Conservation (phyloP, 2,329 filamentous ascomycete species). For the Podosphaera aphanis region DNA sequence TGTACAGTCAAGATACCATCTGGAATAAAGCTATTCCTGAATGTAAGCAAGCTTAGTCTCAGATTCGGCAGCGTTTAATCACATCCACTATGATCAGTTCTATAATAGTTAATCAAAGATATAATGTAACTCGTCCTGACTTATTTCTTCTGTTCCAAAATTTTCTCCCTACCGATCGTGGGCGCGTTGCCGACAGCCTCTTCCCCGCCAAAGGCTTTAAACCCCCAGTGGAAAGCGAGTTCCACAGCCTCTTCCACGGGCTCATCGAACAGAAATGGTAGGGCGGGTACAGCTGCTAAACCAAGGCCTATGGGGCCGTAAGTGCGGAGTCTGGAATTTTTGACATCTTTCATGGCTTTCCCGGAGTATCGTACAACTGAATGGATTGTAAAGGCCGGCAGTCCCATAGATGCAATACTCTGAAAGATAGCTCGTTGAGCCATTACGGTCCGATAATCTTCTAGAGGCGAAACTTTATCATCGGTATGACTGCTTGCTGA, state of each 20-base stretch:
- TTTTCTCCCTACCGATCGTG: constrained; percentile 26
- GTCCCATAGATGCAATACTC: constrained; percentile 64
- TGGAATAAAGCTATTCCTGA: no score
- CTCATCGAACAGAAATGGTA: constrained; percentile 71
- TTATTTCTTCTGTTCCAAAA: constrained; percentile 15
- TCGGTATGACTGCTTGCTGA: constrained; percentile 4
- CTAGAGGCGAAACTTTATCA: constrained; percentile 39
- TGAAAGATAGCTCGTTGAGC: constrained; percentile 80
- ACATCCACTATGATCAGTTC: no score
- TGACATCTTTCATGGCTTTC: constrained; percentile 56
- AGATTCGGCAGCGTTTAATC: no score
- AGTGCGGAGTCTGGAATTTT: constrained; percentile 52
- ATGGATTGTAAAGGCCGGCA: constrained; percentile 13
- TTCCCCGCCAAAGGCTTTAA: constrained; percentile 45
- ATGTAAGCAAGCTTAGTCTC: no score
- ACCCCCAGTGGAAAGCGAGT: constrained; percentile 67
- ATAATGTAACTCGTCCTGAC: neutral
- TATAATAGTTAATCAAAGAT: no score
- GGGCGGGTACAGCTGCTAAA: constrained; percentile 52
- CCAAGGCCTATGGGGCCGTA: constrained; percentile 82
- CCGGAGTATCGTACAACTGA: constrained; percentile 80
- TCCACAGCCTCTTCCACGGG: constrained; percentile 84
- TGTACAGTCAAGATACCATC: no score
- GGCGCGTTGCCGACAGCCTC: constrained; percentile 31
- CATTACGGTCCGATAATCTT: constrained; percentile 84